Evolutionary conservation across 2,329 filamentous ascomycete species (phyloP), one percentile per base, ranked within the genome.

Genomic region (Curvularia sp.): DNA sequence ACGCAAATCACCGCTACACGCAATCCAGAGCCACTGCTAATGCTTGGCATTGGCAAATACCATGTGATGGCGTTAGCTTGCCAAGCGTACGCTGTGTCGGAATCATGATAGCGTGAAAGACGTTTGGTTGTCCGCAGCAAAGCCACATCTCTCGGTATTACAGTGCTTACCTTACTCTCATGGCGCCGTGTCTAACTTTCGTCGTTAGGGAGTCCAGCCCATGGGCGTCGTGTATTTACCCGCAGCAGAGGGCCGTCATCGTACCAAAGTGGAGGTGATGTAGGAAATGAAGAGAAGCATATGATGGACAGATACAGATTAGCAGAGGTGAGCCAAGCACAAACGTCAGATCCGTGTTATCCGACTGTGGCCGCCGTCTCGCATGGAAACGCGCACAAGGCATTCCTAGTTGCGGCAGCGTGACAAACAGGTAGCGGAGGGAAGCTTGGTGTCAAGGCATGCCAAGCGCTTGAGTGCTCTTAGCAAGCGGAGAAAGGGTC

Each of bases 381-480:
- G 38, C 46, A 34, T 47, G 34, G 36, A 47, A 34, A 42, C 38
- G 36, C 25, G 32, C 34, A 25, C 47, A 25, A 38, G 46, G 46
- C 32, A 38, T 32, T 25, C 32, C 46, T 23, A 25, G 46, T 21
- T 32, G 36, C 21, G 19, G 46, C 46, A 8, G 32, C 21, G 46
- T 42, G 48, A 57, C 52, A 42, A 34, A 30, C 36, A 34, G 36
- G 41, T 25, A 47, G 54, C 42, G 42, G 54, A 53, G 54, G 49
- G 49, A 47, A 53, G 49, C 27, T 41, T 41, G 49, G 38, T 30
- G 48, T 36, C 49, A 53, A 45, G 34, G 49, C 28, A 27, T 27
- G 54, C 54, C 54, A 57, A 57, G 54, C n/a, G 49, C 49, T 57
- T 57, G 54, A 57, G 49, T 36, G 32, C 42, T 57, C 54, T 57